Percentiles rank a stretch among this genome's conserved stretches.
These are phyloP conservation scores for Verbena officinalis DNA, from an alignment of 257 asterid genomes.

Conservation along the genomic window DNA sequence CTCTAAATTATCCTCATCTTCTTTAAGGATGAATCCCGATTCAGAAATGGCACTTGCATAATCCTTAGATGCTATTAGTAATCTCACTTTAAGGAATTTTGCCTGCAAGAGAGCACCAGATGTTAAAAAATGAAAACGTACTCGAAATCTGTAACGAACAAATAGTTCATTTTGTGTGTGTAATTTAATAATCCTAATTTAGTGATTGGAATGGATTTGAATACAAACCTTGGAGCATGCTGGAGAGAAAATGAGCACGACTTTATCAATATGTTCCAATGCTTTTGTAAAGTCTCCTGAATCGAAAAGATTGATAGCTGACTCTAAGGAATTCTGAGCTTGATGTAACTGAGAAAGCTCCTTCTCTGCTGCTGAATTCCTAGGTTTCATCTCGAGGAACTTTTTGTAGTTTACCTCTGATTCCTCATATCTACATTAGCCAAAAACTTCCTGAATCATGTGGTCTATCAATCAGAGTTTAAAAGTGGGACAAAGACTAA, in stretches of 20 bases:
- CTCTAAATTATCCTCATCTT: constrained; percentile 78
- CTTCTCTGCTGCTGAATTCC: constrained; percentile 74
- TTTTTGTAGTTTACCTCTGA: constrained; percentile 76
- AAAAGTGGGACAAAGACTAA: constrained; percentile 14
- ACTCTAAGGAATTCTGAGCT: constrained; percentile 71
- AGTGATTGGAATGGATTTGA: constrained; percentile 2
- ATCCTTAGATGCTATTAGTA: constrained; percentile 66
- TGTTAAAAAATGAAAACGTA: background rate
- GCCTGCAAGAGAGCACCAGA: constrained; percentile 56
- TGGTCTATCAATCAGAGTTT: constrained; percentile 35
- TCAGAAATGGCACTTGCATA: constrained; percentile 82
- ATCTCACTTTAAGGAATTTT: constrained; percentile 73
- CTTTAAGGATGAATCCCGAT: constrained; percentile 86
- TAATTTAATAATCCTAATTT: background rate
- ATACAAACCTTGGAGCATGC: constrained; percentile 76
- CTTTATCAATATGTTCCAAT: constrained; percentile 72
- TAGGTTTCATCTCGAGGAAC: constrained; percentile 78
- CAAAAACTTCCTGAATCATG: constrained; percentile 51
- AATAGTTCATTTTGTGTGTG: background rate
- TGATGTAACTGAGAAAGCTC: constrained; percentile 85
- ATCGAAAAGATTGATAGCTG: constrained; percentile 65
- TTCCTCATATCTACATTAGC: constrained; percentile 83
- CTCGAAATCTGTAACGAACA: background rate
- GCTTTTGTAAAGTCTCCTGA: constrained; percentile 71
- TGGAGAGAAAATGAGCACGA: constrained; percentile 91